A percentile compares a stretch with the other conserved stretches of the same genome.
Conservation (phyloP, 805 yeast genomes). For the Candida adriatica region DNA sequence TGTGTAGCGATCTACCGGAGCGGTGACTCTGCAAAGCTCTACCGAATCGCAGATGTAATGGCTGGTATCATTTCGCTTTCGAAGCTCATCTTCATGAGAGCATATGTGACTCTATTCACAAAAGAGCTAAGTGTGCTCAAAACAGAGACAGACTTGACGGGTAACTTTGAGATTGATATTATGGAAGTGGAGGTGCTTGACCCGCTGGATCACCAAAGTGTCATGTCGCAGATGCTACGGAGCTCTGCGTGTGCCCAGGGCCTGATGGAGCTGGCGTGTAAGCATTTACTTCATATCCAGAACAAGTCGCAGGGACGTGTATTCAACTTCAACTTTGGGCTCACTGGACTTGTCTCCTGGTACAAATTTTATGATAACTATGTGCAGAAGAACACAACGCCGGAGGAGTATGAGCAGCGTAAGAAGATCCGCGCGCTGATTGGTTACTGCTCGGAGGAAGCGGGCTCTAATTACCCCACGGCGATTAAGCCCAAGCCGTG, state of each 20-base stretch:
- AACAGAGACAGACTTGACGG: slow-evolving; percentile 1
- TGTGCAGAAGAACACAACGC: slow-evolving; percentile 2
- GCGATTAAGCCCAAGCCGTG: too few species aligned
- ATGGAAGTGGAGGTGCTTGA: slow-evolving; percentile 13
- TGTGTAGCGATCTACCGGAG: slow-evolving; percentile 2
- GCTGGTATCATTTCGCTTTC: slow-evolving; percentile 8
- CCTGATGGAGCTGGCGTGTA: slow-evolving; percentile 9
- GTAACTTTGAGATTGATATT: slow-evolving; percentile 1
- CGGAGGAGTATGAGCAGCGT: slow-evolving; percentile 2
- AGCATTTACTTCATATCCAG: slow-evolving; percentile 9
- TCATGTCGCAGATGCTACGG: slow-evolving; percentile 2
- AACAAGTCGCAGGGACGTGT: slow-evolving; percentile 5
- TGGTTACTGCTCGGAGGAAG: slow-evolving; percentile 1
- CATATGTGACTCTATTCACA: slow-evolving; percentile 11
- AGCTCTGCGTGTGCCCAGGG: slow-evolving; percentile 8
- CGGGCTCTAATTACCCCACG: neutral
- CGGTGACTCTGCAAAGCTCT: slow-evolving; percentile 5
- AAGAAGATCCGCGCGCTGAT: slow-evolving; percentile 4
- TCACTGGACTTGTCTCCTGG: slow-evolving; percentile 6
- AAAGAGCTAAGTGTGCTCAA: slow-evolving; percentile 2
- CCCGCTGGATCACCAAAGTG: slow-evolving; percentile 2
- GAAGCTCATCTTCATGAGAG: slow-evolving; percentile 11
- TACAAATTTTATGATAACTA: slow-evolving; percentile 10
- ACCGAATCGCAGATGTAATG: slow-evolving; percentile 14
- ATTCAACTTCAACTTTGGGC: slow-evolving; percentile 6